Percentiles rank a stretch among this genome's conserved stretches.
These are phyloP conservation scores for Backusella mclennaniae DNA, from an alignment of 192 early-diverging fungal genomes.

Conservation along the genomic window DNA sequence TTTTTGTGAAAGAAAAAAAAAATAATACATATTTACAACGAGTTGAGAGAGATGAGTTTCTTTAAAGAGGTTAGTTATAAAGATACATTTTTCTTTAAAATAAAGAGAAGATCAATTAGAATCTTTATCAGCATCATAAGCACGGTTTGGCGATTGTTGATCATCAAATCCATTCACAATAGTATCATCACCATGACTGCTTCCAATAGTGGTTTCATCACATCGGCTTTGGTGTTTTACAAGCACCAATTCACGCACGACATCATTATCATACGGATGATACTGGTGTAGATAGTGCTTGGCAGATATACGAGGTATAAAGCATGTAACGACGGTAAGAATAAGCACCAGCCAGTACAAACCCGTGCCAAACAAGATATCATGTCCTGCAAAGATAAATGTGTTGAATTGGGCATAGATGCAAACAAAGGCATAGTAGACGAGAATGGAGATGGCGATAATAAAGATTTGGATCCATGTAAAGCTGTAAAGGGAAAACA, in stretches of 20 bases:
- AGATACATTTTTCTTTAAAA: not conserved
- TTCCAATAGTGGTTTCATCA: not conserved
- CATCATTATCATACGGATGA: conserved; percentile 79
- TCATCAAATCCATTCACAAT: not conserved
- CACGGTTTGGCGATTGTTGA: not conserved
- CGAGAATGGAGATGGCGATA: conserved; percentile 47
- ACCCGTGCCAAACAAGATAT: conserved; percentile 58
- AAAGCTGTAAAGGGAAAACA: conserved; percentile 73
- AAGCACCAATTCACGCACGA: conserved; percentile 78
- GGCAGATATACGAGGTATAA: conserved; percentile 72
- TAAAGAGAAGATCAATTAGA: not conserved
- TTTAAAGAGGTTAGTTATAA: not conserved
- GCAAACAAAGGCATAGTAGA: conserved; percentile 59
- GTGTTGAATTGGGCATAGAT: conserved; percentile 55
- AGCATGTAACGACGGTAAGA: conserved; percentile 57
- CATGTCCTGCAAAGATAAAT: conserved; percentile 37
- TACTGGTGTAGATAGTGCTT: conserved; percentile 71
- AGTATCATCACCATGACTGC: not conserved
- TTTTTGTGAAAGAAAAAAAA: not conserved
- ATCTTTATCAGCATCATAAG: not conserved
- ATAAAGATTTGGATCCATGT: conserved; percentile 64
- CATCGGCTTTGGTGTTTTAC: conserved; percentile 9
- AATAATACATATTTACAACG: not conserved
- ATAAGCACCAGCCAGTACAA: conserved; percentile 73
- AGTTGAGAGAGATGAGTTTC: not conserved